phyloP scores from a whole-genome alignment of 1,284 basidiomycete genomes.

The Malassezia obtusa region DNA sequence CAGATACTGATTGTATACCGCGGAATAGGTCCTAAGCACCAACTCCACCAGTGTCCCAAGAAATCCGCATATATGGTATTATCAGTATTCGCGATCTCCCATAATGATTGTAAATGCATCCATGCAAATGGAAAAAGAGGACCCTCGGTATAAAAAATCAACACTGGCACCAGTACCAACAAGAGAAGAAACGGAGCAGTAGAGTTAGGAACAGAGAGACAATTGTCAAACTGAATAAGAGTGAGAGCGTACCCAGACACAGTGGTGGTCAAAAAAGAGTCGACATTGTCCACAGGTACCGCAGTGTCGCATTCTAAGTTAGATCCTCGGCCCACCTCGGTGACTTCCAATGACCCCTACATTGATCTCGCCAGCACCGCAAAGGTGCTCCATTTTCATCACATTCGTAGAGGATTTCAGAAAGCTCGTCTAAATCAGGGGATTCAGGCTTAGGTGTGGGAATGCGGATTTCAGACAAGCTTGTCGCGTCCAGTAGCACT shows the following conservation, averaged over 20 bases:
- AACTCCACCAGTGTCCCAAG: constrained; percentile 2
- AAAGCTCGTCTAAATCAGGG: background rate
- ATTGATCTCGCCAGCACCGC: constrained; percentile 13
- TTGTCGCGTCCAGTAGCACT: background rate
- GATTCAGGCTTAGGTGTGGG: background rate
- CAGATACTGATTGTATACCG: background rate
- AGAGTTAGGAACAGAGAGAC: constrained; percentile 1
- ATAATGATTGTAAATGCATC: background rate
- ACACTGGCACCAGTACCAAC: background rate
- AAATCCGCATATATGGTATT: background rate
- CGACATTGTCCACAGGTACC: constrained; percentile 9
- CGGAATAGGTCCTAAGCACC: constrained; percentile 4
- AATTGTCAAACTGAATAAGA: constrained; percentile 1
- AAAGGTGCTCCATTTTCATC: background rate
- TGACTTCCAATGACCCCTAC: constrained; percentile 6
- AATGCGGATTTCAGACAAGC: background rate
- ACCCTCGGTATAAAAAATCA: background rate
- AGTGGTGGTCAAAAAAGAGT: constrained; percentile 13
- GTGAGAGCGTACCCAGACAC: constrained; percentile 1
- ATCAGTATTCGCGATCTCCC: background rate
- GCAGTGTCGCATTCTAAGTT: constrained; percentile 10
- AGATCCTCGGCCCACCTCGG: background rate
- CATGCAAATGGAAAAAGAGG: background rate
- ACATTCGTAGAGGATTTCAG: background rate
- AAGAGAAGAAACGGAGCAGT: background rate